Evolutionary conservation across 2,329 filamentous ascomycete genomes (phyloP).

Genomic region (Penicillium crustosum): DNA sequence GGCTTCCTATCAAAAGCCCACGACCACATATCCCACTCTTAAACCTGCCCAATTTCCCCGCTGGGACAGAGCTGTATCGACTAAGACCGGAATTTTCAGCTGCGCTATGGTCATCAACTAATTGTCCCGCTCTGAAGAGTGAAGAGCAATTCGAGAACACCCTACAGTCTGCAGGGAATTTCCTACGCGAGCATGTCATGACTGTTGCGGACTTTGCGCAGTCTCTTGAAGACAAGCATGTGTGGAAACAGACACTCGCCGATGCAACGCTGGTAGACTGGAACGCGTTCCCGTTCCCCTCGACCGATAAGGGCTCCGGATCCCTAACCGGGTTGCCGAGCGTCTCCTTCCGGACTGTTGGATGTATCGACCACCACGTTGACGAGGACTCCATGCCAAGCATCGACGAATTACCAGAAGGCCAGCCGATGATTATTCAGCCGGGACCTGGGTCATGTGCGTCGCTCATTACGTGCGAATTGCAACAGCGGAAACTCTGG

Average conservation of each 20-base stretch:
- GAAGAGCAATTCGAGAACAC: slow-evolving; percentile 28
- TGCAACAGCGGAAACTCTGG: slow-evolving; percentile 48
- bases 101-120: slow-evolving; percentile 53
- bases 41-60: slow-evolving; percentile 52
- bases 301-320: slow-evolving; percentile 47
- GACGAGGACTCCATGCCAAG: slow-evolving; percentile 56
- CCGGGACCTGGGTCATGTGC: slow-evolving; percentile 59
- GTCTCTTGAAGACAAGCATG: slow-evolving; percentile 15
- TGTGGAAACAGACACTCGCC: slow-evolving; percentile 11
- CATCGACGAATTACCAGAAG: slow-evolving; percentile 33
- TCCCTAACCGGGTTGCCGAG: slow-evolving; percentile 49
- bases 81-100: slow-evolving; percentile 61
- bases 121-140: slow-evolving; percentile 14
- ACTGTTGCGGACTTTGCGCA: slow-evolving; percentile 43
- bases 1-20: slow-evolving; percentile 38
- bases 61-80: slow-evolving; percentile 50
- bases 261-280: slow-evolving; percentile 46
- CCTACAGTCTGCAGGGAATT: slow-evolving; percentile 23
- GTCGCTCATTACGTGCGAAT: slow-evolving; percentile 56
- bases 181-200: slow-evolving; percentile 38
- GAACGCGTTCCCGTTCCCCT: slow-evolving; percentile 47
- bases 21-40: slow-evolving; percentile 57
- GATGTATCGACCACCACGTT: slow-evolving; percentile 63
- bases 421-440: slow-evolving; percentile 53
- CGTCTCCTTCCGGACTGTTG: slow-evolving; percentile 46